These are phyloP conservation scores for Coemansia sp. DNA, from an alignment of 192 early-diverging fungal genomes.

Conservation along the genomic window DNA sequence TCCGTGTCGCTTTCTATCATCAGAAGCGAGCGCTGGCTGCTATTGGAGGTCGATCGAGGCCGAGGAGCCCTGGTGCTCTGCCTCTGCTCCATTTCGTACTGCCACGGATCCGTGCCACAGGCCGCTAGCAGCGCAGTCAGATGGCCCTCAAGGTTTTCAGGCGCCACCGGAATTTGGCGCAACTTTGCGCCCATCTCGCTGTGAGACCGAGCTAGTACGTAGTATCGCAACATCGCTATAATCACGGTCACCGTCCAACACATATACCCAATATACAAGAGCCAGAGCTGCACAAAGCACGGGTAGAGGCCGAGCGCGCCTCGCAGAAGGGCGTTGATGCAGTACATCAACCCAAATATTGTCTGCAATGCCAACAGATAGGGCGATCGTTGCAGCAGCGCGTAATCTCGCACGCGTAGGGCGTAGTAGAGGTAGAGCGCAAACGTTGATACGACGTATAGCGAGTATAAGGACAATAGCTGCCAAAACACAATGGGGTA, in stretches of 20 bases:
- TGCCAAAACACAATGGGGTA: slow-evolving; percentile 24
- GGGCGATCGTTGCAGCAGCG: slow-evolving; percentile 23
- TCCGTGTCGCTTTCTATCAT: not conserved
- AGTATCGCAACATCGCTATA: slow-evolving; percentile 23
- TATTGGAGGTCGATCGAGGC: not conserved
- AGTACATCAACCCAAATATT: slow-evolving; percentile 12
- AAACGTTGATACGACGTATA: slow-evolving; percentile 10
- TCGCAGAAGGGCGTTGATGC: slow-evolving; percentile 18
- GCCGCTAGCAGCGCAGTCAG: not conserved
- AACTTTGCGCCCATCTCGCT: not conserved
- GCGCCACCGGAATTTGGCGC: slow-evolving; percentile 10
- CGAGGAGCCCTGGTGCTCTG: not conserved
- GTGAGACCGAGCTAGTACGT: slow-evolving; percentile 10
- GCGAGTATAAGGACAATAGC: slow-evolving; percentile 8
- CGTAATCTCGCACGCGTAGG: slow-evolving; percentile 3
- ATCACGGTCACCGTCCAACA: slow-evolving; percentile 8
- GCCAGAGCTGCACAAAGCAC: slow-evolving; percentile 34
- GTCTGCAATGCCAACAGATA: slow-evolving; percentile 17
- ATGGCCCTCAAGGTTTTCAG: slow-evolving; percentile 8
- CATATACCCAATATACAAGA: slow-evolving; percentile 11
- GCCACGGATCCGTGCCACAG: not conserved
- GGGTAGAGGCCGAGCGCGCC: slow-evolving; percentile 12
- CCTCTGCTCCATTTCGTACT: not conserved
- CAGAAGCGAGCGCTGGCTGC: not conserved
- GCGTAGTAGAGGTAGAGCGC: slow-evolving; percentile 15